Evolutionary conservation across 768 basidiomycete species (phyloP).

Genomic region (Suillus subluteus): DNA sequence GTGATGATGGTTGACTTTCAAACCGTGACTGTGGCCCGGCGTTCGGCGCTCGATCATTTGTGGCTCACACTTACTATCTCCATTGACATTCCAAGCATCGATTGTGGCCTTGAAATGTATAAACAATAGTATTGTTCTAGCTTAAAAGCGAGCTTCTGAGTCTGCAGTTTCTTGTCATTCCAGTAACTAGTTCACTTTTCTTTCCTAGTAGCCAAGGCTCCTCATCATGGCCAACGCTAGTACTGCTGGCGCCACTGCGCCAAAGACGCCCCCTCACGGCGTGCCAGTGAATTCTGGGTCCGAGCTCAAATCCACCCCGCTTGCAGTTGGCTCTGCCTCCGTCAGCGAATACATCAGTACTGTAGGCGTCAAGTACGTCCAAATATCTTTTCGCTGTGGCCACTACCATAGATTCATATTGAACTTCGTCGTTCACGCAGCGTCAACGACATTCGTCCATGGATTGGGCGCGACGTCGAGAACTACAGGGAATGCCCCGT

Average conservation of each 20-base stretch:
- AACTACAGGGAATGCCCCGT: neutral
- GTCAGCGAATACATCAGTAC: conserved; percentile 1
- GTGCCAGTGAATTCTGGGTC: neutral
- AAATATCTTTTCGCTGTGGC: neutral
- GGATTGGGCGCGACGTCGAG: neutral
- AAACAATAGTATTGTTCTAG: neutral
- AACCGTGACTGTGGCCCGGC: neutral
- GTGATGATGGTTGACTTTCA: neutral
- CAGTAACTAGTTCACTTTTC: neutral
- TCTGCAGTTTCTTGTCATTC: neutral
- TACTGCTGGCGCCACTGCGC: neutral
- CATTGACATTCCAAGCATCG: neutral
- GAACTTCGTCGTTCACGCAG: neutral
- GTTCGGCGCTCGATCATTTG: neutral
- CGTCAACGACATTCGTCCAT: neutral
- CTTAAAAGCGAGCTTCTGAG: neutral
- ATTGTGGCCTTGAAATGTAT: neutral
- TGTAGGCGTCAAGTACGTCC: neutral
- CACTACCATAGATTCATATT: neutral
- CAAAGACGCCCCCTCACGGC: neutral
- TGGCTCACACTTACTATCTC: neutral
- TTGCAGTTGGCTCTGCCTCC: neutral
- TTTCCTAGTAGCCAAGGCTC: neutral
- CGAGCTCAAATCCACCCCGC: neutral
- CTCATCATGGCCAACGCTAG: neutral